Evolutionary conservation across 1,284 basidiomycete genomes (phyloP).

Genomic region (Puccinia sorghi): DNA sequence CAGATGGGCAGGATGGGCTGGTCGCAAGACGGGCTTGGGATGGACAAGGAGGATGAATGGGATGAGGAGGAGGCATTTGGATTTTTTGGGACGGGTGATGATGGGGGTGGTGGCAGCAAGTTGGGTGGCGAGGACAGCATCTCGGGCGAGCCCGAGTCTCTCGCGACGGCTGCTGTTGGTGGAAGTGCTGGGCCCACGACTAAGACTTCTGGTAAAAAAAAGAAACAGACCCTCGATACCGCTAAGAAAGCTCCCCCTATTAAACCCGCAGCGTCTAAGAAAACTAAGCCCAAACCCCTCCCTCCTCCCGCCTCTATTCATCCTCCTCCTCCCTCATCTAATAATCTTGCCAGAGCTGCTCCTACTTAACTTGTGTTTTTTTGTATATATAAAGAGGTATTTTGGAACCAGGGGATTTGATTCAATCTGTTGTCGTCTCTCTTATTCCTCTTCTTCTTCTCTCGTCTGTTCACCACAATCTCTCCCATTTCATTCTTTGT

Average conservation of each 20-base stretch:
- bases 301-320: background rate
- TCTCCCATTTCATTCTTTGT: too few relatives aligned
- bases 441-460: too few relatives aligned
- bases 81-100: constrained; percentile 24
- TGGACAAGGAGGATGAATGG: constrained; percentile 1
- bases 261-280: background rate
- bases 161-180: background rate
- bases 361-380: too few relatives aligned
- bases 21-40: background rate
- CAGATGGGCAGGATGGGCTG: background rate
- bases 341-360: too few relatives aligned
- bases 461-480: too few relatives aligned
- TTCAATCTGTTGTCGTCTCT: too few relatives aligned
- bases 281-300: background rate
- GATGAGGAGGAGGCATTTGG: constrained; percentile 49
- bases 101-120: background rate
- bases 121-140: background rate
- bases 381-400: too few relatives aligned
- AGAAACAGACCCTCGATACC: background rate
- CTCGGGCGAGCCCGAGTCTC: background rate
- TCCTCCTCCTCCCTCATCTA: background rate
- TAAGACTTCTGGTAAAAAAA: too few relatives aligned
- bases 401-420: too few relatives aligned
- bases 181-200: too few relatives aligned
- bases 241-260: background rate